Base-by-base conservation (phyloP, 2,329 filamentous ascomycete species). In the Scorias spongiosa region DNA sequence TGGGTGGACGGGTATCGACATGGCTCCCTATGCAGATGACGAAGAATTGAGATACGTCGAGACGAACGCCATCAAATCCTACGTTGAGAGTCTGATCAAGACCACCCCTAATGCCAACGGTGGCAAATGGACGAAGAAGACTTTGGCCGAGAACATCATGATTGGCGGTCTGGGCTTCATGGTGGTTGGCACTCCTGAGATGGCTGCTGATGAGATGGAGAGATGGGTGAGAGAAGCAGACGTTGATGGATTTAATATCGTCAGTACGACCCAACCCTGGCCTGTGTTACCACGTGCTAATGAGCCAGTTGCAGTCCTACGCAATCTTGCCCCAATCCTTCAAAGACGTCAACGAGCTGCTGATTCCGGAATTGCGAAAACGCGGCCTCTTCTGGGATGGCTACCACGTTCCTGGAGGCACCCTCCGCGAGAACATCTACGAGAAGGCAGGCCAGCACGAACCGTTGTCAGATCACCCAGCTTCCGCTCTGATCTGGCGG, bases 191-290 rank as follows among this genome's bases (percentile, higher is more conserved):
- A 83, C 77, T 0, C 65, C 80, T 0, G 58, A 68, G 12, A 72
- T 76, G 49, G 78, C 84, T 1, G 81, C 78, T 0, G 80, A 85
- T 55, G 70, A 72, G 38, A 66, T 86, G 44, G 77, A 85, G 60
- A 61, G 66, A 1, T 85, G 81, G 80, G 66, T 84, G 0, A 54
- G 65, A 5, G 80, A 83, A 56, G 79, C 77, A 0, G 81, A 83
- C 50, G 72, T 85, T 1, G 81, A 85, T 54, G 81, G 81, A 0
- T 86, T 86, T 61, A 86, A 86, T 55, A 71, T 85, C 18, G 38
- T 40, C 11, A 40, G 38, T 28, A 28, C 38, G 12, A 12, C 32
- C 11, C 32, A 12, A 36, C 9, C 32, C 32, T 9, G 20, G 20
- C 20, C 20, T 26, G 20, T 26, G 20, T 26, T 26, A 26, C 20